Evolutionary conservation across 495 filamentous ascomycete genomes (phyloP).

Genomic region (Lichina pygmaea): DNA sequence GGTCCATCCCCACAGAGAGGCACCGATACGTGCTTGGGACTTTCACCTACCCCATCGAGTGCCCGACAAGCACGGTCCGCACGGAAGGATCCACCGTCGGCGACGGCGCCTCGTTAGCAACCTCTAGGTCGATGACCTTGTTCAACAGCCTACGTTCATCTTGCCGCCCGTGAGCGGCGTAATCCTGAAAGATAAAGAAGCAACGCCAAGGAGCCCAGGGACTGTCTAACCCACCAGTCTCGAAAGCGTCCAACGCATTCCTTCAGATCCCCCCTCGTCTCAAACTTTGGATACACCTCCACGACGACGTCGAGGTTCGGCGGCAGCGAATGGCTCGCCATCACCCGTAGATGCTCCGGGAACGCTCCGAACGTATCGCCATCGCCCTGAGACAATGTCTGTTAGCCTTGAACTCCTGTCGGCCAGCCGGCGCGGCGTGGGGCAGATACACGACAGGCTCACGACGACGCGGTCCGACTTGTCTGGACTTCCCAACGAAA

Average conservation of each 20-base stretch:
- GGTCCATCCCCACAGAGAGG: too few species aligned
- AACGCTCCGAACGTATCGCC: slow-evolving; percentile 71
- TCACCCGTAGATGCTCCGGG: slow-evolving; percentile 40
- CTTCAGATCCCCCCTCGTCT: slow-evolving; percentile 67
- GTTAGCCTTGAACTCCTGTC: too few species aligned
- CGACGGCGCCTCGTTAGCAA: slow-evolving; percentile 49
- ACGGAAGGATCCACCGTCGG: slow-evolving; percentile 80
- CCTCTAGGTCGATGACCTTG: slow-evolving; percentile 84
- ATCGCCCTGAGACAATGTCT: slow-evolving; percentile 29
- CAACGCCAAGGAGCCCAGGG: not conserved
- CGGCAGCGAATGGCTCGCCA: slow-evolving; percentile 45
- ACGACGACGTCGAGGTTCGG: slow-evolving; percentile 34
- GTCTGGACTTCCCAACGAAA: slow-evolving; percentile 1
- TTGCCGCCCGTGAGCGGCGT: not conserved
- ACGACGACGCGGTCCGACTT: not conserved
- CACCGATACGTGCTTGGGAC: not conserved
- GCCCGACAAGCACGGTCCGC: slow-evolving; percentile 59
- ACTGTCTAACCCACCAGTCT: slow-evolving; percentile 38
- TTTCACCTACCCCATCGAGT: slow-evolving; percentile 49
- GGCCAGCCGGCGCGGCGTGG: too few species aligned
- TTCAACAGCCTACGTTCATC: slow-evolving; percentile 42
- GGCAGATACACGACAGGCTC: too few species aligned
- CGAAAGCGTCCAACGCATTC: slow-evolving; percentile 58
- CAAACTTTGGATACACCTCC: slow-evolving; percentile 67
- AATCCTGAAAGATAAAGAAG: not conserved